Evolutionary conservation across 192 early-diverging fungal genomes (phyloP).

Genomic region (Dispira simplex): DNA sequence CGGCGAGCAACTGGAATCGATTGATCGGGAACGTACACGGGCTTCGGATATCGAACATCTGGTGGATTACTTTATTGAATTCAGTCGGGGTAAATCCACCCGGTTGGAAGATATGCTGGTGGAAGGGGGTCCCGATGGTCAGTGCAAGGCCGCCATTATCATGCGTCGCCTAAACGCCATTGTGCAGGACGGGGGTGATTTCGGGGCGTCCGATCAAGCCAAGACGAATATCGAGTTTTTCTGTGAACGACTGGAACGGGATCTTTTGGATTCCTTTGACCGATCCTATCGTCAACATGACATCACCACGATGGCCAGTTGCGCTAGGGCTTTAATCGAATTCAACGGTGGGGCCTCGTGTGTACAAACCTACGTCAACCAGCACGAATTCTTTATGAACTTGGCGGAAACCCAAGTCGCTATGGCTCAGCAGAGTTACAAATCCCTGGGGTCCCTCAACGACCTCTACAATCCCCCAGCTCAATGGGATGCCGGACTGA

Average conservation of each 20-base stretch:
- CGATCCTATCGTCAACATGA: conserved; percentile 66
- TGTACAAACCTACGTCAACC: conserved; percentile 90
- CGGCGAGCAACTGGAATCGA: conserved; percentile 93
- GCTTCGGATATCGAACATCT: conserved; percentile 82
- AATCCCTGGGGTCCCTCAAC: conserved; percentile 24
- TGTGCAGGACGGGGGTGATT: conserved; percentile 26
- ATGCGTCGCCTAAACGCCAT: conserved; percentile 71
- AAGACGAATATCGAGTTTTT: conserved; percentile 78
- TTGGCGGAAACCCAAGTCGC: conserved; percentile 35
- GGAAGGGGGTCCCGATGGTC: conserved; percentile 63
- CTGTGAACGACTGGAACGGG: conserved; percentile 84
- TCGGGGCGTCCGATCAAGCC: conserved; percentile 36
- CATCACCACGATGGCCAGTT: conserved; percentile 44
- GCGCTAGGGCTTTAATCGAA: conserved; percentile 73
- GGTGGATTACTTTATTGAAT: conserved; percentile 86
- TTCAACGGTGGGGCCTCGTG: conserved; percentile 95
- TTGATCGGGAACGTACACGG: conserved; percentile 79
- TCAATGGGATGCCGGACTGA: conserved; percentile 49
- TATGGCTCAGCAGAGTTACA: conserved; percentile 26
- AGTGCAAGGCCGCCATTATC: conserved; percentile 76
- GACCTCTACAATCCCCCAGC: conserved; percentile 32
- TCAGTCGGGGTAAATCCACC: conserved; percentile 56
- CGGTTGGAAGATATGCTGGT: conserved; percentile 60
- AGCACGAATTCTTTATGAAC: conserved; percentile 88
- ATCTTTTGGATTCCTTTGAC: conserved; percentile 77